A percentile compares a stretch with the other conserved stretches of the same genome.
Conservation (phyloP, 768 basidiomycete genomes). For the Russula virescens region DNA sequence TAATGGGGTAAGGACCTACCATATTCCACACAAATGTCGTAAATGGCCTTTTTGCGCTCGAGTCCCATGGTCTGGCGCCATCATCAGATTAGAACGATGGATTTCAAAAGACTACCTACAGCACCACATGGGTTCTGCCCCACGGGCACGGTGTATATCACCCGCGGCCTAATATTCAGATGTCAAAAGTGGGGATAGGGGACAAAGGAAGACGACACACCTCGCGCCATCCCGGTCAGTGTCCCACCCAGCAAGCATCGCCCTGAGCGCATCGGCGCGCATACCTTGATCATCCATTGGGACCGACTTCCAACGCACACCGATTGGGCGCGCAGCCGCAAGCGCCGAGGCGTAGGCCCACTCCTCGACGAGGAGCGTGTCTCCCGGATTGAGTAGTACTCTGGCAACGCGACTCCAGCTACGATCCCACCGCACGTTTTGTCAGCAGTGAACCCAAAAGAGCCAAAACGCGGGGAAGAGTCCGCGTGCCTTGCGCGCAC, state of each 20-base stretch:
- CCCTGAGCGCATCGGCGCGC: constrained; percentile 53
- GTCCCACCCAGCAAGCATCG: constrained; percentile 63
- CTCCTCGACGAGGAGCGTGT: constrained; percentile 53
- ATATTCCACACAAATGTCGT: constrained; percentile 77
- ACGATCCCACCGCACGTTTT: neutral
- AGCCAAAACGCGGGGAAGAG: neutral
- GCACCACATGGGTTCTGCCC: constrained; percentile 81
- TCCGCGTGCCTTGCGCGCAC: too few species aligned
- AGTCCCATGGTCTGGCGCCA: constrained; percentile 49
- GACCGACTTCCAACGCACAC: constrained; percentile 47
- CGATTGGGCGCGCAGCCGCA: constrained; percentile 33
- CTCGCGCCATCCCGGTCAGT: constrained; percentile 26
- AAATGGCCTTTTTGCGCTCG: constrained; percentile 69
- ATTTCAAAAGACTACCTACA: constrained; percentile 35
- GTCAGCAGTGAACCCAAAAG: constrained; percentile 4
- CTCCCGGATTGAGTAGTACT: constrained; percentile 63
- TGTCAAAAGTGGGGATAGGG: neutral
- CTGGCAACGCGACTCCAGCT: constrained; percentile 51
- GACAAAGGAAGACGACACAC: neutral
- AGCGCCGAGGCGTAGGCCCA: constrained; percentile 71
- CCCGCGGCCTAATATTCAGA: constrained; percentile 47
- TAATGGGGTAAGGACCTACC: constrained; percentile 36
- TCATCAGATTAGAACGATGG: neutral
- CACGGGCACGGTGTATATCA: constrained; percentile 72
- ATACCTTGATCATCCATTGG: constrained; percentile 70